Evolutionary conservation across 1,139 yeast species (phyloP).

Genomic region (Debaryomyces fabryi): DNA sequence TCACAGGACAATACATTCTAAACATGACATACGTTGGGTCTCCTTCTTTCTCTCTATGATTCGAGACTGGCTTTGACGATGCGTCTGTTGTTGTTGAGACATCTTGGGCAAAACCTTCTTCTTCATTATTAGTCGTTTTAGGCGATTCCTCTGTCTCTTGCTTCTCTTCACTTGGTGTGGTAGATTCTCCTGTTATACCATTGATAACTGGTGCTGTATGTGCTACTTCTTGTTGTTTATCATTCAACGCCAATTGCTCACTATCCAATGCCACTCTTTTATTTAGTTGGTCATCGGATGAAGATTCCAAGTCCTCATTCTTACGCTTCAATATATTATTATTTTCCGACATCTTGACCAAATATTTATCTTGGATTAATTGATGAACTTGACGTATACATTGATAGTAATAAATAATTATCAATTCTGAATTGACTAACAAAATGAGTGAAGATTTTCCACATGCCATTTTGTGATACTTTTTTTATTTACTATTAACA

Average conservation of each 20-base stretch:
- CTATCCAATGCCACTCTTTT: slow-evolving; percentile 76
- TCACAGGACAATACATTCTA: slow-evolving; percentile 76
- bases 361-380: background rate
- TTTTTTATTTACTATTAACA: slow-evolving; percentile 1
- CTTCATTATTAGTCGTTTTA: slow-evolving; percentile 7
- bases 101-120: slow-evolving; percentile 8
- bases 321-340: slow-evolving; percentile 61
- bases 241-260: slow-evolving; percentile 40
- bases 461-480: slow-evolving; percentile 4
- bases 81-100: slow-evolving; percentile 7
- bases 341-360: slow-evolving; percentile 21
- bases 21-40: slow-evolving; percentile 66
- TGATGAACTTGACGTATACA: slow-evolving; percentile 1
- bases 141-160: slow-evolving; percentile 9
- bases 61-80: slow-evolving; percentile 23
- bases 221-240: slow-evolving; percentile 41
- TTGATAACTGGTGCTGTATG: slow-evolving; percentile 45
- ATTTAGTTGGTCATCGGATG: slow-evolving; percentile 37
- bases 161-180: slow-evolving; percentile 19
- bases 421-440: background rate
- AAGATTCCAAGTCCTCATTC: slow-evolving; percentile 56
- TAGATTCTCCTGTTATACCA: slow-evolving; percentile 17
- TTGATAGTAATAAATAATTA: slow-evolving; percentile 2
- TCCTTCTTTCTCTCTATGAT: slow-evolving; percentile 40
- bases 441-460: slow-evolving; percentile 7